These are phyloP conservation scores for Trichoderma harzianum DNA, from an alignment of 2,329 filamentous ascomycete species.

Conservation along the genomic window DNA sequence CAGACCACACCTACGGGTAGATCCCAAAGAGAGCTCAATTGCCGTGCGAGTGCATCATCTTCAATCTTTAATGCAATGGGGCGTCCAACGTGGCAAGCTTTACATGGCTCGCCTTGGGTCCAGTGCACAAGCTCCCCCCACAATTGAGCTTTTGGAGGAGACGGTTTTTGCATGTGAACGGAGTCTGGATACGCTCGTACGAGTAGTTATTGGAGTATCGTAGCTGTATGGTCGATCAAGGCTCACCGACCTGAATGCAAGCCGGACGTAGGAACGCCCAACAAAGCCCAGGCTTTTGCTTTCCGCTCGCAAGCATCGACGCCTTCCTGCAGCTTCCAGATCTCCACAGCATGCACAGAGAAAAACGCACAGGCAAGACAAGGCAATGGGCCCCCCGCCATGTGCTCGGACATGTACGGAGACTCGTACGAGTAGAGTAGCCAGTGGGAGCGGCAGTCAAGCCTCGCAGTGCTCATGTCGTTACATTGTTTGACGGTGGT, in stretches of 20 bases:
- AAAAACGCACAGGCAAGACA: neutral
- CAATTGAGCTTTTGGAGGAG: neutral
- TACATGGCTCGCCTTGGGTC: neutral
- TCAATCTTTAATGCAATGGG: neutral
- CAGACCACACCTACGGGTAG: neutral
- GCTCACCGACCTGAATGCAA: constrained; percentile 1
- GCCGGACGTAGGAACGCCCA: neutral
- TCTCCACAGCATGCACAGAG: neutral
- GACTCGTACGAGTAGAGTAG: neutral
- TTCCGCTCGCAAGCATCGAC: neutral
- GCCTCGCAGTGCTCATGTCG: neutral
- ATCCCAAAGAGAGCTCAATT: neutral
- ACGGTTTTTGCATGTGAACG: neutral
- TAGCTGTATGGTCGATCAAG: constrained; percentile 9
- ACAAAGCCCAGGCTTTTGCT: neutral
- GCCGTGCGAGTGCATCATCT: neutral
- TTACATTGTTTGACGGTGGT: neutral
- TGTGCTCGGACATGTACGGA: neutral
- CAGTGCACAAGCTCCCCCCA: neutral
- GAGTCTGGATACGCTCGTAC: neutral
- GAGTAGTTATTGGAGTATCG: neutral
- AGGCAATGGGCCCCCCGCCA: neutral
- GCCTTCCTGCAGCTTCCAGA: neutral
- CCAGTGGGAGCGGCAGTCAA: neutral
- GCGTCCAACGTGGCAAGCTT: constrained; percentile 6